Percentiles rank a stretch among this genome's conserved stretches.
Conservation (phyloP, 345 rosid species). For the Hibiscus syriacus region DNA sequence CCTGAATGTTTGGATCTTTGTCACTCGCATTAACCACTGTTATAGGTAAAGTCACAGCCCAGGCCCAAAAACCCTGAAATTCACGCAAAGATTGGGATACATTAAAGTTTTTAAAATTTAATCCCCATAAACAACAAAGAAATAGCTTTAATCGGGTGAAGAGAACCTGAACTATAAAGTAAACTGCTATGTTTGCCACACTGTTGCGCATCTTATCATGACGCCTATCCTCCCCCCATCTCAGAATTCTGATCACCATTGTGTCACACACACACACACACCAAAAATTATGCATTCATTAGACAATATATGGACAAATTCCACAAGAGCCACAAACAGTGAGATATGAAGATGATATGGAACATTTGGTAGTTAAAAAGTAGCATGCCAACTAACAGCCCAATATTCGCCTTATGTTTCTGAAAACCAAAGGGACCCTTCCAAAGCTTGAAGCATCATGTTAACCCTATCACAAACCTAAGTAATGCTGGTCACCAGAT, state of each 20-base stretch:
- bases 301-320: neutral
- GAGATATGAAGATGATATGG: neutral
- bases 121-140: neutral
- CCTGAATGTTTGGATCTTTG: slow-evolving; percentile 52
- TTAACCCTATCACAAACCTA: neutral
- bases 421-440: neutral
- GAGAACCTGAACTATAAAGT: slow-evolving; percentile 72
- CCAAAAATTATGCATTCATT: neutral
- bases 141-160: slow-evolving; percentile 5
- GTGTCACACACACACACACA: neutral
- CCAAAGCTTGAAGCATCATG: neutral
- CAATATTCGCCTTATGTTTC: neutral
- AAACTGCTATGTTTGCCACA: slow-evolving; percentile 60
- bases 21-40: slow-evolving; percentile 80
- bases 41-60: slow-evolving; percentile 93
- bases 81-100: neutral
- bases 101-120: neutral
- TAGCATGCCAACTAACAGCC: neutral
- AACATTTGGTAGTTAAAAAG: neutral
- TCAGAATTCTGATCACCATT: slow-evolving; percentile 51
- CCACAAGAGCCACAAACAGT: neutral
- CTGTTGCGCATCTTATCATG: slow-evolving; percentile 71
- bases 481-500: neutral
- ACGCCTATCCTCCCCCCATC: slow-evolving; percentile 94
- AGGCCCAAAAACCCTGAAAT: slow-evolving; percentile 84